A percentile compares a stretch with the other conserved stretches of the same genome.
phyloP scores from a whole-genome alignment of 495 filamentous ascomycete genomes.

The Opeltia flavorubescens region DNA sequence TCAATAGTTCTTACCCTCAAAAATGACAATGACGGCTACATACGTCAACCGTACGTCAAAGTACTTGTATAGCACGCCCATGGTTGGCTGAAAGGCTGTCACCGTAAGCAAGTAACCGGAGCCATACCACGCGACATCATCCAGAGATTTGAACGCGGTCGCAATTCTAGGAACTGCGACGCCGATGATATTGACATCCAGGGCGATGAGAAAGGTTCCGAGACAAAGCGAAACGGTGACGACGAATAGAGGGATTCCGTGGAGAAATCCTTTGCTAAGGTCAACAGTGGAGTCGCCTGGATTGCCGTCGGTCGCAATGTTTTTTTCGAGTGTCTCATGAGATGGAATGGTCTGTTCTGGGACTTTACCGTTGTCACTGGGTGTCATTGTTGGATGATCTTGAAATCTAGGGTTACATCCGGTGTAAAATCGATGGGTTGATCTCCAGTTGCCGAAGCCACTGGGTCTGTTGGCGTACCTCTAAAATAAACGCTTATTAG shows the following conservation, averaged over 20 bases:
- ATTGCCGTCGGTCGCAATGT: neutral
- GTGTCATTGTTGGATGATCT: neutral
- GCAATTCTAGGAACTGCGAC: constrained; percentile 32
- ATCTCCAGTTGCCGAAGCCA: neutral
- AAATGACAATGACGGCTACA: constrained; percentile 47
- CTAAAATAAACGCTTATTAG: neutral
- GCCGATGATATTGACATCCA: neutral
- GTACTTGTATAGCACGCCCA: constrained; percentile 19
- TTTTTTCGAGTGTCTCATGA: neutral
- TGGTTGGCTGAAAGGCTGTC: constrained; percentile 22
- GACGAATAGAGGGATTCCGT: neutral
- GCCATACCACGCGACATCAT: constrained; percentile 38
- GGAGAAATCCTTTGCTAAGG: neutral
- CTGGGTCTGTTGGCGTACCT: neutral
- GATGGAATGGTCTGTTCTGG: neutral
- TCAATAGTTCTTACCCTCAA: constrained; percentile 43
- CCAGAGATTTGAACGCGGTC: constrained; percentile 29
- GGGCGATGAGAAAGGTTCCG: neutral
- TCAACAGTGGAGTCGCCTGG: neutral
- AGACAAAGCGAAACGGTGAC: neutral
- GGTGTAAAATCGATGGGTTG: neutral
- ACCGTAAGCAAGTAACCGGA: constrained; percentile 40
- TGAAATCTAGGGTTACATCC: neutral
- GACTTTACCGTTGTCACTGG: neutral
- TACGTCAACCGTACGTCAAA: constrained; percentile 19